Evolutionary conservation across 2,329 filamentous ascomycete genomes (phyloP), one percentile per base, ranked within the genome.

Genomic region (Chaetomiaceae sp.): DNA sequence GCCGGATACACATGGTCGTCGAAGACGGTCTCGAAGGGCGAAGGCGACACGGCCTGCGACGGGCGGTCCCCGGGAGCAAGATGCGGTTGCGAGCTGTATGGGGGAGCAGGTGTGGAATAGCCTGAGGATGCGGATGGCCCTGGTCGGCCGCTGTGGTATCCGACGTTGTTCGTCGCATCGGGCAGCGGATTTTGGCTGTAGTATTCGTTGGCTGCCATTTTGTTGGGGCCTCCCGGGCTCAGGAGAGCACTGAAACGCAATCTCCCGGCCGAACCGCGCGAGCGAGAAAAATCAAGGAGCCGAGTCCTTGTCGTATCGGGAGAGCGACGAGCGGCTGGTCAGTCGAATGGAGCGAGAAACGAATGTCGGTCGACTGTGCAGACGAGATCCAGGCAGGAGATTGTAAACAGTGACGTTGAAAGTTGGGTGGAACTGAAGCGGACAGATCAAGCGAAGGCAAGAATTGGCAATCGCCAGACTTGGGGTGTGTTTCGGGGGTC

Each of bases 1-100:
- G 77, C 72, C 51, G 82, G 81, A 64, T 87, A 86, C 53, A 78
- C 76, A 69, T 84, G 75, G 66, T 87, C 84, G 68, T 86, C 83
- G 66, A 87, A 87, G 51, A 84, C 80, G 43, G 78, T 80, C 50
- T 82, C 80, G 65, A 86, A 86, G 9, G 84, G 83, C 18, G 81
- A 78, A 16, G 78, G 57, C 53, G 43, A 55, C 50, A 51, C 27
- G 25, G 51, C 48, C 46, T 55, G 59, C n/a, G 34, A 45, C 23
- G 53, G 53, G 30, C 58, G 63, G 16, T 66, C 51, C 66, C 67
- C 44, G 18, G 62, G 61, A 42, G 65, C 67, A 23, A 67, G 67
- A 53, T 68, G 65, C 30, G 66, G 66, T 45, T 69, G 69, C 25
- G 66, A 67, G 42, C 64, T 63, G 61, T 68, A 65, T 2, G 67